A percentile compares a stretch with the other conserved stretches of the same genome.
Evolutionary conservation across 2,329 filamentous ascomycete genomes (phyloP).

Genomic region (Davidsoniella virescens): DNA sequence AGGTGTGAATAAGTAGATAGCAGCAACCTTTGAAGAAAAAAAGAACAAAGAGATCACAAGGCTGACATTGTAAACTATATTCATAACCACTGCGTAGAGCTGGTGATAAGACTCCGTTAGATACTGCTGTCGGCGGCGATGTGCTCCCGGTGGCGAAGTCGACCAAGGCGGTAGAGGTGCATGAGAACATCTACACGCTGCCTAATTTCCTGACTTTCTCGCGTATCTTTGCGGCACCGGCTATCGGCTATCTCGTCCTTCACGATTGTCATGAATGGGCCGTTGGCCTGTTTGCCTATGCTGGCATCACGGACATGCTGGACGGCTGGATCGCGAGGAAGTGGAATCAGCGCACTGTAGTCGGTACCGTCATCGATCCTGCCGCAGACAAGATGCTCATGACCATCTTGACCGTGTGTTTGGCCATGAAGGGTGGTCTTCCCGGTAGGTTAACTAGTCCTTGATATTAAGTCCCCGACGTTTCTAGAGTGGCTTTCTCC

Average conservation of each 20-base stretch:
- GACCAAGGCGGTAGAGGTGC: constrained; percentile 19
- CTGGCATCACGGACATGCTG: constrained; percentile 76
- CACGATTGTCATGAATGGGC: constrained; percentile 67
- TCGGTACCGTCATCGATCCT: constrained; percentile 86
- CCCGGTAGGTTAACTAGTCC: constrained; percentile 40
- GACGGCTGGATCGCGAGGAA: constrained; percentile 86
- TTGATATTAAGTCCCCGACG: not conserved
- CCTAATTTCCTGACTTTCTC: constrained; percentile 86
- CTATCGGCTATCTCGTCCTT: constrained; percentile 77
- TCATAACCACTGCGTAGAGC: too few relatives aligned
- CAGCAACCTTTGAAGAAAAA: too few relatives aligned
- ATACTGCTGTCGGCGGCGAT: not conserved
- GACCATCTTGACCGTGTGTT: constrained; percentile 75
- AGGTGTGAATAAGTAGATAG: too few relatives aligned
- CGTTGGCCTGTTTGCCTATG: constrained; percentile 76
- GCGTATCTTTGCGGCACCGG: constrained; percentile 65
- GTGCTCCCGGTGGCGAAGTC: constrained; percentile 10
- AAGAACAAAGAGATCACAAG: too few relatives aligned
- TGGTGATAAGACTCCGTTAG: not conserved
- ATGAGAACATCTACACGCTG: constrained; percentile 94
- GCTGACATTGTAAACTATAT: too few relatives aligned
- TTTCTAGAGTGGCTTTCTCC: not conserved
- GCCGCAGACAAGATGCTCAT: constrained; percentile 96
- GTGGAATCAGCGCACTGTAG: constrained; percentile 81
- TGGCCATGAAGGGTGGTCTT: constrained; percentile 68